Percentiles rank a stretch among this genome's conserved stretches.
These are phyloP conservation scores for Backusella mclennaniae DNA, from an alignment of 192 early-diverging fungal genomes.

Conservation along the genomic window DNA sequence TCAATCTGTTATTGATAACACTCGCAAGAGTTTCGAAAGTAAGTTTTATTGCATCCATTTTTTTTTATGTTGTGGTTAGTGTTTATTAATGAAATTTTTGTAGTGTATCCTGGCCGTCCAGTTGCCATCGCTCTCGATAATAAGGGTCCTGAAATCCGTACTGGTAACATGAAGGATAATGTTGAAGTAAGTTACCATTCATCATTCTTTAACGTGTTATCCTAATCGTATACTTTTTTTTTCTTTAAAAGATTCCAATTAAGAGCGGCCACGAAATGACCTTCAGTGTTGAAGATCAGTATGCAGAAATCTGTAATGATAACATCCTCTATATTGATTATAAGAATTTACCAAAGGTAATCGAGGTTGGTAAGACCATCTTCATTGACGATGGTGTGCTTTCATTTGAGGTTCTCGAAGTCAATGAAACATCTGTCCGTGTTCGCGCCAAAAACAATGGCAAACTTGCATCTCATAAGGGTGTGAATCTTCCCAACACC, in stretches of 20 bases:
- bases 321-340: slow-evolving; percentile 82
- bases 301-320: slow-evolving; percentile 58
- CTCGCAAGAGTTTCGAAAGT: slow-evolving; percentile 45
- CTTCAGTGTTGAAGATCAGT: slow-evolving; percentile 65
- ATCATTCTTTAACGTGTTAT: not conserved
- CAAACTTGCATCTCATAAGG: slow-evolving; percentile 88
- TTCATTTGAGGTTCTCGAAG: slow-evolving; percentile 88
- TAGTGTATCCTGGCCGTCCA: slow-evolving; percentile 49
- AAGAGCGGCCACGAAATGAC: slow-evolving; percentile 76
- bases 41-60: slow-evolving; percentile 20
- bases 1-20: slow-evolving; percentile 60
- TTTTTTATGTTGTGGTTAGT: not conserved
- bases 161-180: slow-evolving; percentile 75
- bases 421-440: slow-evolving; percentile 51
- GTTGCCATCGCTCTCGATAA: slow-evolving; percentile 82
- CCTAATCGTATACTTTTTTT: not conserved
- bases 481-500: slow-evolving; percentile 93
- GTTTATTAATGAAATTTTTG: not conserved
- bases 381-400: slow-evolving; percentile 96
- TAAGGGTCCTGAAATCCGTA: slow-evolving; percentile 89
- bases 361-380: slow-evolving; percentile 71
- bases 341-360: slow-evolving; percentile 73
- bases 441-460: slow-evolving; percentile 86
- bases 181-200: slow-evolving; percentile 50
- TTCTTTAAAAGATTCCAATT: slow-evolving; percentile 48